Conservation (phyloP, 176 grass and related monocot genomes). For the Cymbopogon citratus region DNA sequence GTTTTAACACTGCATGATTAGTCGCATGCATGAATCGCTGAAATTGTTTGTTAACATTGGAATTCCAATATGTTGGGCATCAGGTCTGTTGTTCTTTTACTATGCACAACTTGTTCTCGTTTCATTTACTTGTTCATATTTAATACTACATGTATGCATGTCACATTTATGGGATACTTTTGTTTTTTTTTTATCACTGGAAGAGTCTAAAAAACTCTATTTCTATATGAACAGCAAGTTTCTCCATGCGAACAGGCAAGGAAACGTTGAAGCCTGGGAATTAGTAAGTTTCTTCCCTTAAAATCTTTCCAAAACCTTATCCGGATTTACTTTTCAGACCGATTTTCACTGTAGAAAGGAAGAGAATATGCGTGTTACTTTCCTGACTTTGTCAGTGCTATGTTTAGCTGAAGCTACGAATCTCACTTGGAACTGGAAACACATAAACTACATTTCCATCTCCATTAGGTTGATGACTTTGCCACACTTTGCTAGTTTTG, state of each 20-base stretch:
- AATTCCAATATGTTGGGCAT: background rate
- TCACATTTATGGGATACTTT: background rate
- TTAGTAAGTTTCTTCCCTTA: conserved; percentile 48
- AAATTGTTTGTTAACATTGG: background rate
- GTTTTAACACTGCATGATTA: background rate
- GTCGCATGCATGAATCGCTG: background rate
- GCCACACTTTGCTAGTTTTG: background rate
- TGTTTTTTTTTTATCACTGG: background rate
- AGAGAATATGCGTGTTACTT: background rate
- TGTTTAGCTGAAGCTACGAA: background rate
- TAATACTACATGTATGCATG: background rate
- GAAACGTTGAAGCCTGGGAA: conserved; percentile 65
- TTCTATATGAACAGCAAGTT: conserved; percentile 57
- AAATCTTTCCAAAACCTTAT: background rate
- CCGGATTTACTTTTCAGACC: background rate
- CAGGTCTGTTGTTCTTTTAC: background rate
- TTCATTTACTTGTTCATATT: background rate
- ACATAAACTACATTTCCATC: background rate
- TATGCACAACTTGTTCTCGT: background rate
- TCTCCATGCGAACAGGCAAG: conserved; percentile 33
- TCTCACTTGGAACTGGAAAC: background rate
- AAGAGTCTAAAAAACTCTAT: background rate
- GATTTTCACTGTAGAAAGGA: background rate
- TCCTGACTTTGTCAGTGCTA: background rate
- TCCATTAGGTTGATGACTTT: background rate